Conservation (phyloP, 768 basidiomycete species). For the Suillus paluster region DNA sequence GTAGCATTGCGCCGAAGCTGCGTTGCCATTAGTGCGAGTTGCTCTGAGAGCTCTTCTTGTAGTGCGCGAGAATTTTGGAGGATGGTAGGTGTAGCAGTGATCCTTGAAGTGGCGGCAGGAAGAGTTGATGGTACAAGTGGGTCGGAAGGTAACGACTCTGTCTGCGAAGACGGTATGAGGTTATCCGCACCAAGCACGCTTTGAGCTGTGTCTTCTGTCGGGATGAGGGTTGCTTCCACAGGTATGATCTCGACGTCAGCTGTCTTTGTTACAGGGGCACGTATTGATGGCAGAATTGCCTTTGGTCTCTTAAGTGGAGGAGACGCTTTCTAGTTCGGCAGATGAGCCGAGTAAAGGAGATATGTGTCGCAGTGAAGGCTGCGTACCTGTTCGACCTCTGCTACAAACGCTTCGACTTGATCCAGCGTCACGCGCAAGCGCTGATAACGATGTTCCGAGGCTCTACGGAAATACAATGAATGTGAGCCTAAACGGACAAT, state of each 20-base stretch:
- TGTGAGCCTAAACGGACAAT: conserved; percentile 5
- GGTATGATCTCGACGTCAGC: conserved; percentile 9
- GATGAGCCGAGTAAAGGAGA: background rate
- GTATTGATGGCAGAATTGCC: conserved; percentile 58
- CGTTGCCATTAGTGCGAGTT: conserved; percentile 84
- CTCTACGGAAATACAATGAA: conserved; percentile 35
- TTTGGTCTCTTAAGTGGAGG: conserved; percentile 45
- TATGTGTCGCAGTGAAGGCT: background rate
- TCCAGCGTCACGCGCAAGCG: conserved; percentile 57
- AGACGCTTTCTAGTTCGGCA: conserved; percentile 41
- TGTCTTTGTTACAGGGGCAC: conserved; percentile 40
- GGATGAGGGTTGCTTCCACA: conserved; percentile 25
- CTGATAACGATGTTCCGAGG: conserved; percentile 46
- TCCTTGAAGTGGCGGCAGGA: conserved; percentile 36
- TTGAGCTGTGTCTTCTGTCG: conserved; percentile 26
- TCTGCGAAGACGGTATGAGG: conserved; percentile 47
- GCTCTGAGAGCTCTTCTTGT: conserved; percentile 75
- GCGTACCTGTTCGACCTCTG: conserved; percentile 56
- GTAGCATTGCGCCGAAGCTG: conserved; percentile 85
- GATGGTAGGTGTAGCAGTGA: conserved; percentile 42
- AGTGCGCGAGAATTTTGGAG: conserved; percentile 61
- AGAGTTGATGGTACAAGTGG: conserved; percentile 20
- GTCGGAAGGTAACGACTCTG: background rate
- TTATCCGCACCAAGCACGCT: conserved; percentile 23
- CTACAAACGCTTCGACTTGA: conserved; percentile 55